A percentile compares a stretch with the other conserved stretches of the same genome.
phyloP scores from a whole-genome alignment of 257 asterid genomes.

The Ehretia macrophylla region DNA sequence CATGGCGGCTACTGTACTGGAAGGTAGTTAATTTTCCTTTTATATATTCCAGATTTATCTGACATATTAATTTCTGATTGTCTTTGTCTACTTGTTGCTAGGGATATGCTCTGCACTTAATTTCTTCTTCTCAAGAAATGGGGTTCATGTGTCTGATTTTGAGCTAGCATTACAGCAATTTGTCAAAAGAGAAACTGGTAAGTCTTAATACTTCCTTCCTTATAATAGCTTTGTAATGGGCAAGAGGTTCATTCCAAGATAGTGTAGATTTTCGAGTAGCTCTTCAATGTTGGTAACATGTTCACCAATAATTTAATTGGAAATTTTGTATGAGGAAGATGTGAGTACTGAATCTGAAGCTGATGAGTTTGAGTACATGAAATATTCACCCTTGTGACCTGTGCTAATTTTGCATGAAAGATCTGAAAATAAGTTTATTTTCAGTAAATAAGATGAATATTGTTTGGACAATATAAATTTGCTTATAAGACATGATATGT shows the following conservation, averaged over 20 bases:
- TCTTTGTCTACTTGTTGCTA: conserved; percentile 27
- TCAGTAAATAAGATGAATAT: too few species aligned
- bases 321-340: not conserved
- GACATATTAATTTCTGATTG: conserved; percentile 15
- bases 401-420: not conserved
- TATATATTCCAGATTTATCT: conserved; percentile 12
- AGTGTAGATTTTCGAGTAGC: too few species aligned
- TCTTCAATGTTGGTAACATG: not conserved
- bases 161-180: conserved; percentile 63
- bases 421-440: not conserved
- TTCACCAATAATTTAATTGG: not conserved
- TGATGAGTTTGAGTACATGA: not conserved
- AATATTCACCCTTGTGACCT: not conserved
- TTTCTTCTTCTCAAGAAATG: conserved; percentile 77
- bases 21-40: conserved; percentile 43
- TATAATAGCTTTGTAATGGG: not conserved
- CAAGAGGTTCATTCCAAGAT: not conserved
- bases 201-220: conserved; percentile 7
- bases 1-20: conserved; percentile 59
- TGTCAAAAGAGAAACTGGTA: conserved; percentile 62
- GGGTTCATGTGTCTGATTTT: conserved; percentile 62
- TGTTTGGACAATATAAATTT: not conserved
- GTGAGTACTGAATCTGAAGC: not conserved
- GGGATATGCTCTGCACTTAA: conserved; percentile 80
- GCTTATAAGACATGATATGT: not conserved